Evolutionary conservation across 139 green algal genomes (phyloP), one percentile per base, ranked within the genome.

Genomic region (Haematococcus sp.): DNA sequence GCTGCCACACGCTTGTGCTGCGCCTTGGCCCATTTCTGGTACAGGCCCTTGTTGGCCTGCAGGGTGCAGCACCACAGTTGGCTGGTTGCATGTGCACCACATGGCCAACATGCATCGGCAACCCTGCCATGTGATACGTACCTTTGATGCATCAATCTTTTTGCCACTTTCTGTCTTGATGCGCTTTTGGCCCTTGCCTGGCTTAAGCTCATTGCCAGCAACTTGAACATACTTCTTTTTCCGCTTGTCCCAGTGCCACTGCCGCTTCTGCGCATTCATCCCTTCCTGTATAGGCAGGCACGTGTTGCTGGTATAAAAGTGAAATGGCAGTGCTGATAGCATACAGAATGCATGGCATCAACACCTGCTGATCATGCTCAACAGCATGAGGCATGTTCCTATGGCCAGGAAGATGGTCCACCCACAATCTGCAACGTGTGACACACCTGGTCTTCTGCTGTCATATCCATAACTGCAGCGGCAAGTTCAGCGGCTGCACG

Each of bases 161-260:
- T 78, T 78, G 51, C 73, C 66, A 65, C 76, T 74, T 49, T 77
- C 66, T 17, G 63, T 75, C 43, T 74, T 63, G 20, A 77, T 70
- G 15, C 73, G 60, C 66, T 81, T n/a, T 25, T 58, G 60, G 27
- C 44, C 76, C 19, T 74, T 69, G 46, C 76, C 70, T 28, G 61
- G 54, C n/a, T 49, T 75, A 15, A 82, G 78, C 74, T 84, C 76
- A 34, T 63, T 66, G 20, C 61, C 35, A 27, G 80, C 75, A 56
- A 93, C 78, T 78, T 91, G 85, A 22, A 96, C 87, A 49, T 95
- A 95, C 58, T 81, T 81, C 74, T 86, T 84, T 56, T 85, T 75
- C 19, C 82, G 76, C 74, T 91, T 94, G 87, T 96, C 91, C 91
- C 90, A 96, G 52, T 94, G 84, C 74, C 71, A 92, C n/a, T 74